Base-by-base conservation (phyloP, 345 rosid species). In the Murraya koenigii region DNA sequence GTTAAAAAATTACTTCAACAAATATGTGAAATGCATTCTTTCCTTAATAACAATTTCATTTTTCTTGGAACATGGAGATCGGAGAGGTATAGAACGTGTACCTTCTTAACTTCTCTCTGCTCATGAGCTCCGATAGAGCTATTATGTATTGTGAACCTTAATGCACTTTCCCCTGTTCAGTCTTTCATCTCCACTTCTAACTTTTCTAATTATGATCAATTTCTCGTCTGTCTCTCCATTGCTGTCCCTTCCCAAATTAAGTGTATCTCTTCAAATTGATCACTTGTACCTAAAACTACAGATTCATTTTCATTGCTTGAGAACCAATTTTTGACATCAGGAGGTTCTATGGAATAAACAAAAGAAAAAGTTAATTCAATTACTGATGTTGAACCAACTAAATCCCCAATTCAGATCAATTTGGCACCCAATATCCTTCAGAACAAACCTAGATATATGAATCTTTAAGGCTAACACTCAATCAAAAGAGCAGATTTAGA, bases 291-390 rank as follows among this genome's bases (percentile, higher is more conserved):
- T 64, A 82, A 60, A 41, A 72, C 83, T 58, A 89, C 86, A 76
- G 90, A 83, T 66, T 86, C 72, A 55, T 86, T 82, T 71, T n/a
- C 86, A 79, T 86, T 87, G 81, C 86, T 84, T 28, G 88, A 75
- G 82, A 87, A 88, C 91, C 92, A 91, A 75, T 80, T 84, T 78
- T 80, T 82, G 25, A 87, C 76, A 69, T 86, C 83, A 69, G 90
- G 91, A 85, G 91, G 90, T 80, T 88, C 95, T 89, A 22, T 71
- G 67, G 49, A 63, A 76, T 22, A 28, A 74, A 25, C 8, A 67
- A 5, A 75, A 25, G 60, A 14, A 65, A 35, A 72, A 80, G 77
- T 62, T 61, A 72, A 19, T 23, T 69, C 41, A 15, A 14, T 49
- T 15, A 14, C 20, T 49, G 63, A 60, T 56, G 56, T 39, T 39